Conservation (phyloP, 2,329 filamentous ascomycete genomes). For the Xylaria sp. region DNA sequence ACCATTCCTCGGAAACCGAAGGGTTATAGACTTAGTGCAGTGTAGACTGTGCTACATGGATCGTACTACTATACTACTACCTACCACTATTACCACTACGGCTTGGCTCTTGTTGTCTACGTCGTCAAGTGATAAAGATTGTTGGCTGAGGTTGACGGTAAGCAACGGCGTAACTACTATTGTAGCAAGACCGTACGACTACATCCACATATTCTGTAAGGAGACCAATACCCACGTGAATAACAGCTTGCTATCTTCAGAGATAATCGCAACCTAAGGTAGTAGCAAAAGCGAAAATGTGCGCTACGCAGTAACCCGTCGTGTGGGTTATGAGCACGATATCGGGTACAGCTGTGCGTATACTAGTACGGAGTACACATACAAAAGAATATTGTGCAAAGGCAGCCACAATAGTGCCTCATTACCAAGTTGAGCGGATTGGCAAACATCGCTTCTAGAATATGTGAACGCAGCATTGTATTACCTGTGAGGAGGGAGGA, state of each 20-base stretch:
- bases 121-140: not conserved
- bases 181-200: not conserved
- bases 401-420: constrained; percentile 23
- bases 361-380: not conserved
- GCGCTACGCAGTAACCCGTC: not conserved
- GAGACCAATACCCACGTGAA: constrained; percentile 16
- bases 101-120: not conserved
- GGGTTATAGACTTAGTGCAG: constrained; percentile 10
- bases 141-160: not conserved
- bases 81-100: too few species aligned
- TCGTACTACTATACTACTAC: not conserved
- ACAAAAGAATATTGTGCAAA: constrained; percentile 1
- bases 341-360: not conserved
- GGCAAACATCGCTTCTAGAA: constrained; percentile 18
- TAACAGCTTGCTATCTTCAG: not conserved
- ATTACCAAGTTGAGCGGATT: constrained; percentile 10
- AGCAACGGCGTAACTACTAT: not conserved
- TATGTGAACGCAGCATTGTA: constrained; percentile 11
- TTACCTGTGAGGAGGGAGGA: constrained; percentile 5
- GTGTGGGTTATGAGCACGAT: not conserved
- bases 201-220: not conserved
- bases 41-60: constrained; percentile 9
- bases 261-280: not conserved
- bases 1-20: constrained; percentile 36
- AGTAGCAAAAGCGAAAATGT: not conserved